phyloP scores from a whole-genome alignment of 2,329 filamentous ascomycete species.

The Cladophialophora exuberans region DNA sequence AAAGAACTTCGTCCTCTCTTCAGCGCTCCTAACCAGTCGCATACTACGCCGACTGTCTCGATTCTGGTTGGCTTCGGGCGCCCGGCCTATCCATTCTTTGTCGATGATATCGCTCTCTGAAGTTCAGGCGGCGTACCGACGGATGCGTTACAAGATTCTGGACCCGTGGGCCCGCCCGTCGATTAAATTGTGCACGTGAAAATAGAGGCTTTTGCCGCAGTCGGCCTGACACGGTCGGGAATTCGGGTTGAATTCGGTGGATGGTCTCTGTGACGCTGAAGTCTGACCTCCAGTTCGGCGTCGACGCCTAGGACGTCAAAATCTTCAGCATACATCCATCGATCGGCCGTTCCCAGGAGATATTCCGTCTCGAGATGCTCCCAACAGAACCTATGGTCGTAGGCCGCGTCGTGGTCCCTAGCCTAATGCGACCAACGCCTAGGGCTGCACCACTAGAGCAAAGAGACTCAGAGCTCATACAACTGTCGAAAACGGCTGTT shows the following conservation, averaged over 20 bases:
- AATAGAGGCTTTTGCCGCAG: neutral
- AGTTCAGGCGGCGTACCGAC: conserved; percentile 10
- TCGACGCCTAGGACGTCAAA: conserved; percentile 8
- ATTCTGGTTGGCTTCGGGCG: conserved; percentile 1
- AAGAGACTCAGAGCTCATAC: neutral
- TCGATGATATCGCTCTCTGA: conserved; percentile 9
- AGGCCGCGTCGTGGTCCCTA: conserved; percentile 16
- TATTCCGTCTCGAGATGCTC: conserved; percentile 10
- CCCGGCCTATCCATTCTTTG: conserved; percentile 1
- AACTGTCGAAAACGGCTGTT: neutral
- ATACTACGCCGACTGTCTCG: conserved; percentile 5
- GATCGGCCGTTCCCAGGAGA: conserved; percentile 14
- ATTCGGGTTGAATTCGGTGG: conserved; percentile 7
- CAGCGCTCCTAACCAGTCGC: no score
- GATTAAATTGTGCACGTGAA: conserved; percentile 4
- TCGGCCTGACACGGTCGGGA: conserved; percentile 1
- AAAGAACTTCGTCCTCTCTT: no score
- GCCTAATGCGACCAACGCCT: no score
- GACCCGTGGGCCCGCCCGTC: neutral
- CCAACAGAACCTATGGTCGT: conserved; percentile 10
- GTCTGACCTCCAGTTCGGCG: neutral
- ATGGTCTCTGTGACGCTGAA: conserved; percentile 10
- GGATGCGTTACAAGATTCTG: neutral
- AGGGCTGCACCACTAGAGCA: neutral
- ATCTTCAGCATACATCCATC: conserved; percentile 18